Percentiles rank a stretch among this genome's conserved stretches.
phyloP scores from a whole-genome alignment of 2,329 filamentous ascomycete species.

The Fusarium lateritium region DNA sequence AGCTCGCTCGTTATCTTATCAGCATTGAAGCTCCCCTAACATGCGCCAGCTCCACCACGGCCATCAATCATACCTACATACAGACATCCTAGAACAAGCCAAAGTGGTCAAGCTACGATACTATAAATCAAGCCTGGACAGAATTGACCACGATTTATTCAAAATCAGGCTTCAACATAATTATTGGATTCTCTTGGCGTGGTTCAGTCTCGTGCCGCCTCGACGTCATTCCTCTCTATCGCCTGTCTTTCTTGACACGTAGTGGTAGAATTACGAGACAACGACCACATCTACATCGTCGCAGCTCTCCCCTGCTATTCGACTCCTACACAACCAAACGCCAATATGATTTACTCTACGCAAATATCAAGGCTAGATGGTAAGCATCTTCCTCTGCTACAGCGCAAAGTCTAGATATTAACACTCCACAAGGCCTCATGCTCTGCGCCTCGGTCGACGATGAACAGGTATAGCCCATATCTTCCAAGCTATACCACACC shows the following conservation, averaged over 20 bases:
- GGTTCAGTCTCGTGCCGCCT: constrained; percentile 22
- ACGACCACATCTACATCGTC: constrained; percentile 26
- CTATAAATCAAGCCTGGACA: not conserved
- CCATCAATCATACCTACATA: constrained; percentile 20
- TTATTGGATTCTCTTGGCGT: not conserved
- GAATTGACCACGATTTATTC: not conserved
- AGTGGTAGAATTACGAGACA: constrained; percentile 27
- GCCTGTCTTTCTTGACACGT: constrained; percentile 49
- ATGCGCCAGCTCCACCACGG: constrained; percentile 37
- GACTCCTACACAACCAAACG: constrained; percentile 1
- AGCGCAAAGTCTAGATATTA: constrained; percentile 20
- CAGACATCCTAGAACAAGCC: constrained; percentile 5
- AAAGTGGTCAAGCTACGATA: constrained; percentile 3
- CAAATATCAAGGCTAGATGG: constrained; percentile 96
- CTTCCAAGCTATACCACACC: not conserved
- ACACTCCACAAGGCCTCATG: constrained; percentile 79
- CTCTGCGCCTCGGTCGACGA: constrained; percentile 96
- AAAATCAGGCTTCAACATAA: not conserved
- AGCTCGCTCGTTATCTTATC: constrained; percentile 47
- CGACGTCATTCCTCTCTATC: constrained; percentile 34
- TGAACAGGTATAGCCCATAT: constrained; percentile 73
- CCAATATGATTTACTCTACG: constrained; percentile 86
- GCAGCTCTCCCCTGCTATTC: constrained; percentile 10
- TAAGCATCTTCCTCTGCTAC: constrained; percentile 55
- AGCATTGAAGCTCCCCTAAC: constrained; percentile 29